Conservation (phyloP, 2,329 filamentous ascomycete species). For the Colletotrichum kahawae region DNA sequence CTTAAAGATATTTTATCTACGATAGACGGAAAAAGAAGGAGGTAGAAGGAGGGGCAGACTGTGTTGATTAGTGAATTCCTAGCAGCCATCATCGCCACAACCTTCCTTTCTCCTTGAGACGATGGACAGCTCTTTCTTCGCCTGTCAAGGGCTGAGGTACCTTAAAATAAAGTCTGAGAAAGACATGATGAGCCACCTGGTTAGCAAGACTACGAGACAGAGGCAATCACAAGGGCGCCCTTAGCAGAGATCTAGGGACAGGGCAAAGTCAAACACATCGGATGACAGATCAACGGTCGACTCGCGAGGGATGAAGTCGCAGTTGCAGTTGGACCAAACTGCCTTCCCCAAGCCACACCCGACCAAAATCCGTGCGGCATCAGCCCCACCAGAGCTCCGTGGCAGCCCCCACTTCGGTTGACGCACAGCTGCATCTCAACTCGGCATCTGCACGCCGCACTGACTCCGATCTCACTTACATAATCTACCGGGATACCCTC, state of each 20-base stretch:
- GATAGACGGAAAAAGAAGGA: not conserved
- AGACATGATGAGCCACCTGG: not conserved
- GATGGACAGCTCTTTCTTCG: not conserved
- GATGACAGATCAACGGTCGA: constrained; percentile 6
- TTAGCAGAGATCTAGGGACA: not conserved
- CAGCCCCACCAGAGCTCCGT: not conserved
- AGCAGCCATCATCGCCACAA: not conserved
- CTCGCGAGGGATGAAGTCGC: constrained; percentile 18
- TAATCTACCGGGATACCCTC: not conserved
- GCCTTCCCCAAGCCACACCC: not conserved
- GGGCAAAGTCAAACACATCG: not conserved
- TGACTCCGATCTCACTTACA: not conserved
- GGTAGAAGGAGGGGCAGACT: not conserved
- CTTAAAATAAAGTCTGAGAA: not conserved
- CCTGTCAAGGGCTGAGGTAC: not conserved
- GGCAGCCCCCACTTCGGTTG: not conserved
- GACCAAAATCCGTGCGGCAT: not conserved
- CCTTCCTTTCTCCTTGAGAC: not conserved
- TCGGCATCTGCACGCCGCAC: not conserved
- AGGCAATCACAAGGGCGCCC: not conserved
- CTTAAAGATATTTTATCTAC: not conserved
- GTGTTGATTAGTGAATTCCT: not conserved
- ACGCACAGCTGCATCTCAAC: not conserved
- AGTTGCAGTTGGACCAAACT: not conserved
- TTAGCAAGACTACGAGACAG: not conserved